Evolutionary conservation across 257 asterid species (phyloP), one percentile per base, ranked within the genome.

Genomic region (Rhazya stricta): DNA sequence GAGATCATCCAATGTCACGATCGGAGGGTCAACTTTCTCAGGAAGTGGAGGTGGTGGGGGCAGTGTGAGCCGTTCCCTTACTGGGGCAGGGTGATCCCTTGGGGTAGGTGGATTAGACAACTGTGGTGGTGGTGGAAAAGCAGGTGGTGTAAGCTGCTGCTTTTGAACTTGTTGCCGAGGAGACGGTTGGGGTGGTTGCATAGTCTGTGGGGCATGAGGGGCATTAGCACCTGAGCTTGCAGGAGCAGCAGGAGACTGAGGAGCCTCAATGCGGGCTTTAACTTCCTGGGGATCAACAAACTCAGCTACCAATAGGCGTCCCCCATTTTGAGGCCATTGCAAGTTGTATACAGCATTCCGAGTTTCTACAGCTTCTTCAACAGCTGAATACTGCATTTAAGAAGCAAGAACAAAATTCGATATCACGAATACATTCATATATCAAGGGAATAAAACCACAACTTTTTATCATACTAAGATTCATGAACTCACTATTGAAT

Each of bases 311-410:
- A 92, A 81, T 36, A 79, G 37, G 70, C 90, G 94, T 0, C 98
- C 98, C 25, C 98, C 98, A 53, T 93, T 89, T 12, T 88, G 50
- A 30, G 98, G 98, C 98, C 98, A 93, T 75, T 89, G 98, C 81
- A 91, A 86, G 81, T 91, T 87, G 90, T 93, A 93, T 32, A 91
- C 90, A 71, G 97, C 96, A 78, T 89, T 89, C 32, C 97, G 90
- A 69, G 97, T 91, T 81, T 85, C 91, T 73, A 81, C 80, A 73
- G 97, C 98, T 83, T 91, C 97, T 78, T 91, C 97, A 71, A 89
- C 83, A 51, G 96, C 86, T 74, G 98, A 79, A 81, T 86, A 91
- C 98, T 93, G 96, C 89, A 88, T 7, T 42, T 27, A 34, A 37
- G 39, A 73, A 69, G 48, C 61, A 25, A 79, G 57, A 60, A 65